A percentile compares a stretch with the other conserved stretches of the same genome.
phyloP scores from a whole-genome alignment of 306 rosid species.

The Quercus parvula region DNA sequence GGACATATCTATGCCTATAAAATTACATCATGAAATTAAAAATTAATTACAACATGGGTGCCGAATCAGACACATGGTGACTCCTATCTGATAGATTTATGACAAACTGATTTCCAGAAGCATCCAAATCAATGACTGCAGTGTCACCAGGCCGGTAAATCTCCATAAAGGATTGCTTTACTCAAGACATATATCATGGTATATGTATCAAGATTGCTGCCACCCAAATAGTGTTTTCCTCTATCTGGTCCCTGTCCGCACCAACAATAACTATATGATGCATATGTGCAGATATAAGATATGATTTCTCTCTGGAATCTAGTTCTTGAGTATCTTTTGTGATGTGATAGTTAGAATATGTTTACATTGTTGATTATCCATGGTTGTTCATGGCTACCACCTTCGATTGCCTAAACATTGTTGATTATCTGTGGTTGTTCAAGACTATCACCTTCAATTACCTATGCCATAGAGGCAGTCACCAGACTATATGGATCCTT shows the following conservation, averaged over 20 bases:
- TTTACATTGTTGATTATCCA: no score
- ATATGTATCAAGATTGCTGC: not conserved
- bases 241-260: not conserved
- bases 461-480: no score
- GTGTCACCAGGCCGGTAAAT: conserved; percentile 69
- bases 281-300: no score
- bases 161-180: conserved; percentile 64
- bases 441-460: no score
- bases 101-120: conserved; percentile 52
- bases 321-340: no score
- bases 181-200: conserved; percentile 38
- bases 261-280: no score
- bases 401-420: no score
- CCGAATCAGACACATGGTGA: conserved; percentile 47
- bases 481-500: not conserved
- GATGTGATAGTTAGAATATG: no score
- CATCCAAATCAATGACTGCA: conserved; percentile 64
- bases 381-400: no score
- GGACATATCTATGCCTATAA: not conserved
- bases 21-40: not conserved
- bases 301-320: no score
- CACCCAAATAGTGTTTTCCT: not conserved
- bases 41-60: conserved; percentile 20
- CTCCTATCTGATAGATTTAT: not conserved
- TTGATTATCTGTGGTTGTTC: no score